Evolutionary conservation across 768 basidiomycete species (phyloP), one percentile per base, ranked within the genome.

Genomic region (Tephrocybe sp.): DNA sequence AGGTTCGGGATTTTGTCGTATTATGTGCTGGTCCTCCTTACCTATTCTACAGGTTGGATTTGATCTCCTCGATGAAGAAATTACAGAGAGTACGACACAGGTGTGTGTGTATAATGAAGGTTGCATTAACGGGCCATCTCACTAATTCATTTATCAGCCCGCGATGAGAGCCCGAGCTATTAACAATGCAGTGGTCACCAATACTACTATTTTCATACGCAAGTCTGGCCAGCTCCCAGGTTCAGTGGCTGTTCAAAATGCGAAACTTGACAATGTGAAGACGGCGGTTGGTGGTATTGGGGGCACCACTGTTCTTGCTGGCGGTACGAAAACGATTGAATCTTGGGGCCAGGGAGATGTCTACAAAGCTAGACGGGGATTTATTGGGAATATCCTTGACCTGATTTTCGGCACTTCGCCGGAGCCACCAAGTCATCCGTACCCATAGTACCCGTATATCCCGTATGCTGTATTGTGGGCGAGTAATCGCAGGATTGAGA

Each of bases 271-370:
- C 45, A 84, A 84, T 55, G 84, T 86, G 9, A 72, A 77, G 9
- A 75, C 71, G 13, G 84, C 80, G 3, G 82, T 91, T 21, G 80
- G 76, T 7, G 76, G 83, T 34, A 70, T 66, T 4, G 70, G 71
- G 23, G 83, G 83, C 5, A 64, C 64, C 6, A 71, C 71, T 5
- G 74, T 86, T 7, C 76, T 88, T 13, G 60, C 65, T 16, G 88
- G 88, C 16, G 82, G 81, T 19, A 78, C 78, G 2, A 79, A 61
- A 15, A 79, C 77, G 0, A 84, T 88, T 56, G 59, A 68, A 0
- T 78, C 83, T 9, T 91, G 89, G 89, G 87, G 73, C 1, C 88
- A 91, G 63, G 89, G 89, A 23, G 86, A 90, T 52, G 72, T 86
- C 23, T 91, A 77, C 63, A 69, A 64, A 1, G 86, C 87, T 12